Evolutionary conservation across 176 grass and related monocot species (phyloP), one percentile per base, ranked within the genome.

Genomic region (Triticum urartu): DNA sequence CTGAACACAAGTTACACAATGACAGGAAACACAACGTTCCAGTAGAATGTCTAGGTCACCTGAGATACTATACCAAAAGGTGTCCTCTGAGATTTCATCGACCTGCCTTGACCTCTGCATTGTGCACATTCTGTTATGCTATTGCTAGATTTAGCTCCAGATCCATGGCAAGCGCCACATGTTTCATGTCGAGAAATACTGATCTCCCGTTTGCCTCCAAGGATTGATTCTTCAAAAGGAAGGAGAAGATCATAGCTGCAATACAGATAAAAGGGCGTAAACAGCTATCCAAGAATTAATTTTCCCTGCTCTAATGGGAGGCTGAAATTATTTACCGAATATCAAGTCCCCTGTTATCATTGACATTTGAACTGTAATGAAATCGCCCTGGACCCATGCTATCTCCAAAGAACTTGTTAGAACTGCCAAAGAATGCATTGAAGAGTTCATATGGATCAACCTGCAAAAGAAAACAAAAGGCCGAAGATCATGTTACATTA

Each of bases 211-310:
- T 71, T 90, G 59, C 84, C 67, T 79, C 93, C 95, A 79, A 91
- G 64, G 48, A 98, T 87, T 71, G 95, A 91, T 95, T 95, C 95
- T 92, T 98, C 91, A 92, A 98, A 98, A 85, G 91, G 92, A 85
- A 98, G 81, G 84, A 77, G 66, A 42, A 98, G 91, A 84, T 94
- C 93, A 85, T 84, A 84, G 24, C 95, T 98, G 88, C 52, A 80
- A 88, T 75, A 61, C 9, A 72, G 52, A 80, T 30, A 84, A 75
- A 3, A 58, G 33, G 68, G 18, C 22, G 81, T 86, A 85, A 89
- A 75, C 34, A 83, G 18, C 11, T 24, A 72, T 47, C 21, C n/a
- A 70, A 59, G 25, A 65, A 59, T 21, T 34, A 73, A 26, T 30
- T 68, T 75, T 90, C 2, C 61, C 47, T 0, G 0, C 14, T 80